Evolutionary conservation across 441 rosid genomes (phyloP).

Genomic region (Euphorbia schlechtendalii): DNA sequence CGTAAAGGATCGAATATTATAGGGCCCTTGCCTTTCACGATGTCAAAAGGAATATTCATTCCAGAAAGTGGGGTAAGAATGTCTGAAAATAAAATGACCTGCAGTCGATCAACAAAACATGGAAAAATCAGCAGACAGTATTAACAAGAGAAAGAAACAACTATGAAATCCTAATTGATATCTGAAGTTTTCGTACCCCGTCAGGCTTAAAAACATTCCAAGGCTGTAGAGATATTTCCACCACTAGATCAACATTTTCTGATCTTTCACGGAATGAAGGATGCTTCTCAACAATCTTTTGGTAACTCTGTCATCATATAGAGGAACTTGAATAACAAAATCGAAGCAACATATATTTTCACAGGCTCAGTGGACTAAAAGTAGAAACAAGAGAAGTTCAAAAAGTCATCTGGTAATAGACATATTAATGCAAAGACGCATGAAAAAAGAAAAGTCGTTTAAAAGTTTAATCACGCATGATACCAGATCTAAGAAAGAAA

Average conservation of each 20-base stretch:
- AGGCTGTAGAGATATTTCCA: slow-evolving; percentile 88
- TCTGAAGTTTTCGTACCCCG: slow-evolving; percentile 49
- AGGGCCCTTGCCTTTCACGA: slow-evolving; percentile 92
- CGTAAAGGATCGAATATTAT: slow-evolving; percentile 67
- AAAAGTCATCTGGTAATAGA: not conserved
- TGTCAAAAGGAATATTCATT: slow-evolving; percentile 97
- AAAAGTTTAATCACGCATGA: not conserved
- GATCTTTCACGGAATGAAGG: slow-evolving; percentile 92
- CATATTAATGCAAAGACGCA: not conserved
- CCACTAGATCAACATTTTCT: slow-evolving; percentile 89
- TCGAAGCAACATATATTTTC: not conserved
- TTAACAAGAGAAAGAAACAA: not conserved
- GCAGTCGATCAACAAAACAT: slow-evolving; percentile 17
- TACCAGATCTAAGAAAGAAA: not conserved
- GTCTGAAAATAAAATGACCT: slow-evolving; percentile 96
- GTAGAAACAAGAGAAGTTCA: not conserved
- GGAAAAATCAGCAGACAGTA: slow-evolving; percentile 13
- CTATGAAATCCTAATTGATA: not conserved
- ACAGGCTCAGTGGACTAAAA: not conserved
- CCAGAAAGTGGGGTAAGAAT: slow-evolving; percentile 94
- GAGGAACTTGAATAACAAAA: slow-evolving; percentile 14
- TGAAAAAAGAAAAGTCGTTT: not conserved
- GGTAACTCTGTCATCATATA: slow-evolving; percentile 63
- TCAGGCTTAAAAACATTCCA: slow-evolving; percentile 95
- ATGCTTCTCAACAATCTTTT: slow-evolving; percentile 71